phyloP scores from a whole-genome alignment of 306 rosid species.

The Acacia melanoxylon region DNA sequence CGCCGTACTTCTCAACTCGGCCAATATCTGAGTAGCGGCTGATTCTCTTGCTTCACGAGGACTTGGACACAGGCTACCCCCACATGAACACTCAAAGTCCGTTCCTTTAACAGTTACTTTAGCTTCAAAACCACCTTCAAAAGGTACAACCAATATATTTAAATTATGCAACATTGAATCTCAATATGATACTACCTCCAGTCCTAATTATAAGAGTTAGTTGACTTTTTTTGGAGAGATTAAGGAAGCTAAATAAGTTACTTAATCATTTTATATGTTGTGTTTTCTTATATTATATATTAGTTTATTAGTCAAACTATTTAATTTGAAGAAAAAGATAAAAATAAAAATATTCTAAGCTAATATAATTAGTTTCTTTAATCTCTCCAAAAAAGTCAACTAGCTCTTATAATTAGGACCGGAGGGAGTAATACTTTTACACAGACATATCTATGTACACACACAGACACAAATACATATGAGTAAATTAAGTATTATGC shows the following conservation, averaged over 20 bases:
- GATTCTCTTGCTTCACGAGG: conserved; percentile 55
- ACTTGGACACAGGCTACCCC: conserved; percentile 30
- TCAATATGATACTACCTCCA: too few species aligned
- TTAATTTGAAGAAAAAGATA: too few species aligned
- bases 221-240: too few species aligned
- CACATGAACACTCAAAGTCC: conserved; percentile 51
- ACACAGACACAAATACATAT: neutral
- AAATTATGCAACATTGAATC: neutral
- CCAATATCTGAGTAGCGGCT: conserved; percentile 53
- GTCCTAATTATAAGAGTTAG: too few species aligned
- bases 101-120: conserved; percentile 52
- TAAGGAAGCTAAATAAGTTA: too few species aligned
- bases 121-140: conserved; percentile 69
- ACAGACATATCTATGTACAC: neutral
- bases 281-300: too few species aligned
- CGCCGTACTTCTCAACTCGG: conserved; percentile 33
- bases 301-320: too few species aligned
- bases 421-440: neutral
- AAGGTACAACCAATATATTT: neutral
- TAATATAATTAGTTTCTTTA: too few species aligned
- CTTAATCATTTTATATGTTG: too few species aligned
- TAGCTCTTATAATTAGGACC: too few species aligned
- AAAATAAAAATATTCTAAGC: too few species aligned
- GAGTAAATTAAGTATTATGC: neutral
- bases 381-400: too few species aligned